phyloP scores from a whole-genome alignment of 306 rosid genomes.

The Quercus suber region DNA sequence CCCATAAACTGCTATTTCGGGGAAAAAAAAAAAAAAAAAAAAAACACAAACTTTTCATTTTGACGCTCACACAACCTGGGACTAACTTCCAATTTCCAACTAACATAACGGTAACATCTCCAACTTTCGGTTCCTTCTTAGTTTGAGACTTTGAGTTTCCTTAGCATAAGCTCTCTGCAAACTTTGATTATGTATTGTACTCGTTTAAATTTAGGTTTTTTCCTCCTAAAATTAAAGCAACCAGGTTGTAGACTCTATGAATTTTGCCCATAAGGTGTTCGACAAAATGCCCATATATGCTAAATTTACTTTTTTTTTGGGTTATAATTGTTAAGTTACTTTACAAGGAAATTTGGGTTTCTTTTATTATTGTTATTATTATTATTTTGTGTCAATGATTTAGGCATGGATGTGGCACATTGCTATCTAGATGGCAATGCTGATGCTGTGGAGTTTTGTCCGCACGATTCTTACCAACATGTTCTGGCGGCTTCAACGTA shows the following conservation, averaged over 20 bases:
- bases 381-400: neutral
- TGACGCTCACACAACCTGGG: neutral
- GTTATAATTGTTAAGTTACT: no score
- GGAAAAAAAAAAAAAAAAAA: neutral
- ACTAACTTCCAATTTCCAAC: neutral
- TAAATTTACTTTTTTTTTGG: neutral
- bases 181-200: neutral
- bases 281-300: slow-evolving; percentile 22
- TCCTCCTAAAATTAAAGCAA: no score
- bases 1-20: neutral
- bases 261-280: slow-evolving; percentile 20
- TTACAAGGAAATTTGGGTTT: no score
- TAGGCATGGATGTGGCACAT: slow-evolving; percentile 71
- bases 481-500: slow-evolving; percentile 82
- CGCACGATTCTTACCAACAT: slow-evolving; percentile 45
- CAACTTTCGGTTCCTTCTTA: neutral
- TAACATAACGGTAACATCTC: slow-evolving; percentile 4
- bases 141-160: neutral
- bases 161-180: neutral
- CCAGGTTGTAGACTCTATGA: neutral
- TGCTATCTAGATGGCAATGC: slow-evolving; percentile 76
- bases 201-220: neutral
- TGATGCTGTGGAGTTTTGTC: slow-evolving; percentile 90
- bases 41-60: neutral
- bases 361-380: no score